Base-by-base conservation (phyloP, 139 green algal genomes). In the Auxenochlorella pyrenoidosa region DNA sequence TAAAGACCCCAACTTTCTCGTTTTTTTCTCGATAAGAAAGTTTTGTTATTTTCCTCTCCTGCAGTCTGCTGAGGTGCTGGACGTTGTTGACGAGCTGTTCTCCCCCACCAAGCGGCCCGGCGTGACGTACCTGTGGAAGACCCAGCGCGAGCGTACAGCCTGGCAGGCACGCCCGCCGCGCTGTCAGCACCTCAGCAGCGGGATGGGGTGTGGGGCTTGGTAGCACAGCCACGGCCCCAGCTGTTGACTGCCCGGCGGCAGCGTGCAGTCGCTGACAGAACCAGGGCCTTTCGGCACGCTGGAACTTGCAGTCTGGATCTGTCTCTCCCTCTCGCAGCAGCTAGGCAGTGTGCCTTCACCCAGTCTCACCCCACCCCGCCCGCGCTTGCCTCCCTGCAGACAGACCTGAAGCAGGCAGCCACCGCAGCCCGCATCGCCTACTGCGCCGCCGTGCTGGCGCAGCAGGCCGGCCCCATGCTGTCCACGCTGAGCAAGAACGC, bases 401-500 rank as follows among this genome's bases (percentile, higher is more conserved):
- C 73, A 4, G 88, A 91, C 76, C 38, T 88, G 44, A 68, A 40
- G 36, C 68, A 78, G 60, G 54, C 83, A 6, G 30, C 30, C 34
- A 91, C 83, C 38, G 47, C 54, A 10, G 76, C 83, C 22, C 63
- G 88, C 22, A 40, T 91, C 12, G 88, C 88, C 54, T 91, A 89
- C 77, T 82, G 66, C 59, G 83, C 88, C n/a, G 76, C 84, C 19
- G 83, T 89, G 79, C 65, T 88, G 38, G 34, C 47, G n/a, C 83
- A 87, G 82, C 58, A 80, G 82, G 68, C 68, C 3, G 51, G 8
- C 13, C 81, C 65, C 81, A 65, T 86, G 65, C 81, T 86, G 43
- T 65, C 41, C 5, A 68, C 65, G 10, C 81, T 79, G 65, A 16
- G 15, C 30, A 86, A 86, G 65, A 44, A 41, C 12, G 40, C 34